Conservation (phyloP, 73 alveolate genomes). For the Blepharisma stoltei region DNA sequence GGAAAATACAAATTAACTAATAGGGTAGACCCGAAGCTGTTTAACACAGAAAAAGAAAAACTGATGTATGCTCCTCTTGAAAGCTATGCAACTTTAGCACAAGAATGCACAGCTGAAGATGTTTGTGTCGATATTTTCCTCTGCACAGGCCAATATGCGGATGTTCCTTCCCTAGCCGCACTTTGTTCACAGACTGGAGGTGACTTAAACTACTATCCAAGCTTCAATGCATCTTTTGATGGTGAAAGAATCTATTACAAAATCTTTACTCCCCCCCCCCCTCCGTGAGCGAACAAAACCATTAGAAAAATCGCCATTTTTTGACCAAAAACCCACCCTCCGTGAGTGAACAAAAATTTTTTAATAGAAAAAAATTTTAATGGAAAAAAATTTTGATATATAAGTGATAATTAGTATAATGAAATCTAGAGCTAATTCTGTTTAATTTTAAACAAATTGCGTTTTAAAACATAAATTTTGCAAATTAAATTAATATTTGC, state of each 20-base stretch:
- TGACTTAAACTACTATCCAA: not conserved
- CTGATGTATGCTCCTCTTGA: not conserved
- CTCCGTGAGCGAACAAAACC: too few relatives aligned
- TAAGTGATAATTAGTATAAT: too few relatives aligned
- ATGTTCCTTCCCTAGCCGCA: not conserved
- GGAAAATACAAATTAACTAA: not conserved
- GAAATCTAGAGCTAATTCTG: too few relatives aligned
- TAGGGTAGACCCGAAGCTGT: not conserved
- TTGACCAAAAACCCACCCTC: too few relatives aligned
- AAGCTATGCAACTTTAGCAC: not conserved
- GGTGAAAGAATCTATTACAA: conserved; percentile 9
- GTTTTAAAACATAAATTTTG: too few relatives aligned
- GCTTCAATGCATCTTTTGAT: not conserved
- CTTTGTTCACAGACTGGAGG: conserved; percentile 19
- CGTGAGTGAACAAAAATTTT: too few relatives aligned
- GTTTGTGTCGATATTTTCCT: conserved; percentile 5
- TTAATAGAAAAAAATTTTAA: too few relatives aligned
- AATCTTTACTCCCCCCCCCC: too few relatives aligned
- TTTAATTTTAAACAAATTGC: too few relatives aligned
- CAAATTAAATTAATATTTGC: too few relatives aligned
- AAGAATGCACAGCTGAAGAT: not conserved
- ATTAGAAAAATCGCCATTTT: too few relatives aligned
- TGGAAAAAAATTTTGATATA: too few relatives aligned
- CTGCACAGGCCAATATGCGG: not conserved
- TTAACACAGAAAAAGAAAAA: conserved; percentile 10